These are phyloP conservation scores for Colletotrichum aenigma DNA, from an alignment of 2,329 filamentous ascomycete species.

Conservation along the genomic window DNA sequence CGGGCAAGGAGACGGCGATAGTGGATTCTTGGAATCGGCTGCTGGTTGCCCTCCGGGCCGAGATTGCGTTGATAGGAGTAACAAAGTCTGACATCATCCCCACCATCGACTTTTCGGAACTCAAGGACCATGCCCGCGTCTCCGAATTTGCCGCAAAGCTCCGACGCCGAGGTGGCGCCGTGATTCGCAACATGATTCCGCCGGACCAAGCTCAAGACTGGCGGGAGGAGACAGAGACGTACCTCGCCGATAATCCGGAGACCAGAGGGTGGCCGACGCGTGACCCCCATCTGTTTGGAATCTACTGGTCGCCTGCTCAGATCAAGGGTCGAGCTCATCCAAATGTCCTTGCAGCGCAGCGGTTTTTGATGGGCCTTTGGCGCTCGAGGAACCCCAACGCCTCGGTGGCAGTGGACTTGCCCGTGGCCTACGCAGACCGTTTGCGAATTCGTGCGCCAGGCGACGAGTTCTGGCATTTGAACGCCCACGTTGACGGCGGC, in stretches of 20 bases:
- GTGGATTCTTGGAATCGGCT: slow-evolving; percentile 60
- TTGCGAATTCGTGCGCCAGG: slow-evolving; percentile 68
- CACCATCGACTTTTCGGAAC: slow-evolving; percentile 57
- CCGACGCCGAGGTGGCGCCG: slow-evolving; percentile 52
- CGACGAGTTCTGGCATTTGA: slow-evolving; percentile 51
- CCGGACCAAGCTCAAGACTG: slow-evolving; percentile 58
- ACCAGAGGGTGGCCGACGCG: slow-evolving; percentile 33
- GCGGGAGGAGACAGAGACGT: slow-evolving; percentile 54
- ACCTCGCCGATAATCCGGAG: slow-evolving; percentile 50
- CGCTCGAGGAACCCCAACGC: slow-evolving; percentile 60
- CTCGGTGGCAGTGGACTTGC: slow-evolving; percentile 64
- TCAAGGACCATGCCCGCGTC: slow-evolving; percentile 50
- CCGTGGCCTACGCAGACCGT: slow-evolving; percentile 72
- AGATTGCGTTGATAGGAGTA: slow-evolving; percentile 56
- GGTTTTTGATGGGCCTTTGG: slow-evolving; percentile 72
- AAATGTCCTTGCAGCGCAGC: slow-evolving; percentile 65
- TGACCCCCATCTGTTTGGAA: slow-evolving; percentile 36
- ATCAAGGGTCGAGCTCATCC: slow-evolving; percentile 71
- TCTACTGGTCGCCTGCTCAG: slow-evolving; percentile 71
- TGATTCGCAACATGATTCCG: slow-evolving; percentile 69
- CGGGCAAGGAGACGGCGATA: slow-evolving; percentile 58
- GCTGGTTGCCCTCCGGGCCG: slow-evolving; percentile 52
- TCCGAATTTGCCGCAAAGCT: slow-evolving; percentile 48
- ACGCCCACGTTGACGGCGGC: slow-evolving; percentile 74
- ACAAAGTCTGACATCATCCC: slow-evolving; percentile 59